Evolutionary conservation across 2,329 filamentous ascomycete genomes (phyloP), one percentile per base, ranked within the genome.

Genomic region (Alternaria burnsii): DNA sequence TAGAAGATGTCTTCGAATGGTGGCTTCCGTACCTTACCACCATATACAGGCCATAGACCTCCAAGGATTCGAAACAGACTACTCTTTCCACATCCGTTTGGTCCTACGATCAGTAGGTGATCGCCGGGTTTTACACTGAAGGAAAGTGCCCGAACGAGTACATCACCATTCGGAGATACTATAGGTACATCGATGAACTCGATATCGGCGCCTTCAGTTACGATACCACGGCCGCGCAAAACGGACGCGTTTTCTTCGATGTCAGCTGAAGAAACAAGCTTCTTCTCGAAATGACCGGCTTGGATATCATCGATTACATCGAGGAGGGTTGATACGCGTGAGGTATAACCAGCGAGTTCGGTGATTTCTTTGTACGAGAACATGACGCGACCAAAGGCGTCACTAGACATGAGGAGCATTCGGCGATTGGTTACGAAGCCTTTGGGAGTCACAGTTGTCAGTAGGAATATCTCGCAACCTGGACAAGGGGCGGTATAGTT

Each of bases 21-120:
- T 1, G 95, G 95, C 78, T 98, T 98, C 72, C 92, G 86, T 20
- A 99, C 95, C 1, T 88, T 93, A 52, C 95, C 95, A 66, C 95
- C 94, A 78, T 99, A 99, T 12, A 98, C 95, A 16, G 95, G 95
- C 95, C 95, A 99, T 3, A 99, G 84, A 0, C 95, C 95, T 62
- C 95, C 95, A 1, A 99, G 87, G 69, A 99, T 99, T 38, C 95
- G 89, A 86, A 99, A 99, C 3, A 99, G 85, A 16, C 91, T 96
- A 0, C 93, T 97, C 79, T 99, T 99, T 42, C 95, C 95, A 78
- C 95, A 99, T 38, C 95, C 95, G 76, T 99, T 99, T 22, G 95
- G 95, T 1, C 95, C 95, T 42, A 98, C 92, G 42, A 99, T 95
- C 38, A 99, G 87, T 7, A 99, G 86, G 71, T 99, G 95, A 61